These are phyloP conservation scores for Hygrophila difformis DNA, from an alignment of 257 asterid species.

Conservation along the genomic window DNA sequence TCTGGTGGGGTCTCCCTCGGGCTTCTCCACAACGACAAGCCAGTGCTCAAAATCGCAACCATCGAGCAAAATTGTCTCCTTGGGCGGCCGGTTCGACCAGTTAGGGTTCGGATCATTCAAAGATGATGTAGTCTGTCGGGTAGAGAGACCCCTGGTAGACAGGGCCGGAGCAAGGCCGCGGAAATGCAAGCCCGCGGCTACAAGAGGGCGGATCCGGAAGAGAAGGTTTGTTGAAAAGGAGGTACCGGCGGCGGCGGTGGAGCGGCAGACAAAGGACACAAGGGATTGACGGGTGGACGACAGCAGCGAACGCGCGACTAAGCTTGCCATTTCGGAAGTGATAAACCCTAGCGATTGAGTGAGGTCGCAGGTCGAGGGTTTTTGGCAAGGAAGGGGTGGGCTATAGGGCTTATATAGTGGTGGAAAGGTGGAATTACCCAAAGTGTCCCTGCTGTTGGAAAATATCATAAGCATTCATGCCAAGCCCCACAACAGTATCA, in stretches of 20 bases:
- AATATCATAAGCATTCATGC: no score
- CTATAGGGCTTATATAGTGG: no score
- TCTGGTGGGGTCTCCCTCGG: constrained; percentile 62
- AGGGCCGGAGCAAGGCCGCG: constrained; percentile 26
- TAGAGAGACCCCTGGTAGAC: constrained; percentile 46
- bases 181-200: constrained; percentile 25
- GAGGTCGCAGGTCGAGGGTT: no score
- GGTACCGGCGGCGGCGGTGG: constrained; percentile 31
- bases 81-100: constrained; percentile 89
- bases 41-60: constrained; percentile 99
- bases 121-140: constrained; percentile 57
- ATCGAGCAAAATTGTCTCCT: constrained; percentile 87
- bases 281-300: constrained; percentile 29
- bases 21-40: constrained; percentile 92
- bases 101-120: constrained; percentile 83
- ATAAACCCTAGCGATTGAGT: neutral
- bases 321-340: neutral
- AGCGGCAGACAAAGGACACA: constrained; percentile 23
- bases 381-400: no score
- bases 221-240: constrained; percentile 23
- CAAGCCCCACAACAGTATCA: no score
- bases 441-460: no score
- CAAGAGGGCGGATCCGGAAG: constrained; percentile 56
- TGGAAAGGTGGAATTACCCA: no score
- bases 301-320: neutral